phyloP scores from a whole-genome alignment of 805 yeast genomes.

The Metschnikowia cerradonensis region DNA sequence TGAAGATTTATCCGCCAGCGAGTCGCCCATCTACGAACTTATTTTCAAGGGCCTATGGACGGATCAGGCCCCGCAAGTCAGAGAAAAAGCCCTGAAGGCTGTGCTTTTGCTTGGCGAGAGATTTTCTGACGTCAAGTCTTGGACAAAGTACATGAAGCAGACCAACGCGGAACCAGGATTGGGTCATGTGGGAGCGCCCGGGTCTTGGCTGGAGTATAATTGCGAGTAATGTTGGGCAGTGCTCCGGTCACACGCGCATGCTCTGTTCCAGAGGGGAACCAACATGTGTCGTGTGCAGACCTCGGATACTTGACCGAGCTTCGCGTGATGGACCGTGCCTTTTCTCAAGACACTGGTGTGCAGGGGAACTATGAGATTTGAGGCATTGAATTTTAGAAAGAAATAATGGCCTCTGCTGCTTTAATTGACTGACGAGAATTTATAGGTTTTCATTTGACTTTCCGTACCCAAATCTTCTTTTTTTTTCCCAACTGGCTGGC shows the following conservation, averaged over 20 bases:
- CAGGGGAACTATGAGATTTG: neutral
- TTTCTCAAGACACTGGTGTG: neutral
- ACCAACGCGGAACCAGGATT: constrained; percentile 7
- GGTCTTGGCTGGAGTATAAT: constrained; percentile 16
- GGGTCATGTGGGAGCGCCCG: constrained; percentile 12
- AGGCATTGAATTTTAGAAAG: neutral
- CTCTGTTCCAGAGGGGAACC: constrained; percentile 1
- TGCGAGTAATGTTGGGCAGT: neutral
- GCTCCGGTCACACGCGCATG: neutral
- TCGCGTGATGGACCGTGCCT: neutral
- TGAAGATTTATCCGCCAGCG: constrained; percentile 14
- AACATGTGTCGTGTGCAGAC: neutral
- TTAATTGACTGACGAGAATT: neutral
- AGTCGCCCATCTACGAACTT: constrained; percentile 13
- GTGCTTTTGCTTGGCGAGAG: constrained; percentile 10
- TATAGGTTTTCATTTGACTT: neutral
- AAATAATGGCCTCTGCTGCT: neutral
- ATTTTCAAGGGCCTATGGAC: constrained; percentile 16
- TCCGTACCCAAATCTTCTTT: no score
- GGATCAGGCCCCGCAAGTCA: constrained; percentile 11
- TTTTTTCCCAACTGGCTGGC: neutral
- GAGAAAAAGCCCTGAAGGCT: constrained; percentile 9
- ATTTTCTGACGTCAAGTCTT: constrained; percentile 12
- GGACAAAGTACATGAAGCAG: constrained; percentile 13
- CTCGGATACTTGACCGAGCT: constrained; percentile 2